Percentiles rank a stretch among this genome's conserved stretches.
Conservation (phyloP, 176 grass and related monocot species). For the Aegilops speltoides region DNA sequence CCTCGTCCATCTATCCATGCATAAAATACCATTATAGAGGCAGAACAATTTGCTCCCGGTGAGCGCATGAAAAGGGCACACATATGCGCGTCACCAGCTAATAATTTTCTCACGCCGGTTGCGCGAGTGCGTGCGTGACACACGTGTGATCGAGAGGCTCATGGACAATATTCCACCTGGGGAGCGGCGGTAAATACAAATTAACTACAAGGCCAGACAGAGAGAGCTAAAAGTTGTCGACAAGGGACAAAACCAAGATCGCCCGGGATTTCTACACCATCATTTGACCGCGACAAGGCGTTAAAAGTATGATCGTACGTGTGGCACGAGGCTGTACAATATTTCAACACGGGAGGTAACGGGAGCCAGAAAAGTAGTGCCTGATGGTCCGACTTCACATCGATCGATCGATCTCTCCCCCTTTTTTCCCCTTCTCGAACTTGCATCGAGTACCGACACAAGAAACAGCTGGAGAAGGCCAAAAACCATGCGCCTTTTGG, state of each 20-base stretch:
- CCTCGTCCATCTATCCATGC: background rate
- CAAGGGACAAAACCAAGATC: constrained; percentile 41
- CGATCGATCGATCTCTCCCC: background rate
- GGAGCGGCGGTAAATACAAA: no score
- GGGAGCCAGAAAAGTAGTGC: background rate
- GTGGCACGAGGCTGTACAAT: constrained; percentile 32
- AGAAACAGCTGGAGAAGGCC: constrained; percentile 39
- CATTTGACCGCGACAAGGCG: constrained; percentile 36
- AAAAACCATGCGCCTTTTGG: constrained; percentile 15
- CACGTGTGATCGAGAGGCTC: constrained; percentile 2
- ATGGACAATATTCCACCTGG: background rate
- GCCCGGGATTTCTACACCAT: constrained; percentile 24
- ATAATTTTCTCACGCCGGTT: no score
- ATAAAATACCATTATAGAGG: background rate
- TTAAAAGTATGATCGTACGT: constrained; percentile 35
- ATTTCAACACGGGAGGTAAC: constrained; percentile 21
- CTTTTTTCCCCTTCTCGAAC: background rate
- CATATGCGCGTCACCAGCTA: background rate
- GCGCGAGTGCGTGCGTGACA: background rate
- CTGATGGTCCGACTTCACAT: constrained; percentile 35
- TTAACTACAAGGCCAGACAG: no score
- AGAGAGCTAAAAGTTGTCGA: constrained; percentile 1
- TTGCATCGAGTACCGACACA: constrained; percentile 8
- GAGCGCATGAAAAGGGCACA: background rate
- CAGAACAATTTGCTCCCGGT: background rate